These are phyloP conservation scores for Amanita polypyramis DNA, from an alignment of 768 basidiomycete species.

Conservation along the genomic window DNA sequence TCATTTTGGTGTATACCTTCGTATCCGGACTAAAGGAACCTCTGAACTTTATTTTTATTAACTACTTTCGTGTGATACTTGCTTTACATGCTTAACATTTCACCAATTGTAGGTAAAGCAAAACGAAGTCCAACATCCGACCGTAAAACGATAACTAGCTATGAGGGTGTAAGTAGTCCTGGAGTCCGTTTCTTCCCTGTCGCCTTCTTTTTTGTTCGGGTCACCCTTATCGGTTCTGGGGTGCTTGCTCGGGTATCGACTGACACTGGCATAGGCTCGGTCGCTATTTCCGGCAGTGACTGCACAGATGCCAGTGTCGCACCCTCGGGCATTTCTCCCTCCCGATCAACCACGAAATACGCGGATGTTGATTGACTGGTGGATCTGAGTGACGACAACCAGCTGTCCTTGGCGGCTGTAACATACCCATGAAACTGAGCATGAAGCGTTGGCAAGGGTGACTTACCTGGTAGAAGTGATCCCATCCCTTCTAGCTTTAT, in stretches of 20 bases:
- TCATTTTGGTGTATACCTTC: neutral
- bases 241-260: slow-evolving; percentile 38
- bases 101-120: neutral
- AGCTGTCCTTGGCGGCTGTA: slow-evolving; percentile 21
- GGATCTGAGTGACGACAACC: slow-evolving; percentile 35
- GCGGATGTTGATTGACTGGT: slow-evolving; percentile 28
- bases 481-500: slow-evolving; percentile 73
- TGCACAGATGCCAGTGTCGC: slow-evolving; percentile 9
- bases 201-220: slow-evolving; percentile 56
- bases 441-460: neutral
- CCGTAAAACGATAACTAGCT: neutral
- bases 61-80: neutral
- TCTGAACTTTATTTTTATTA: neutral
- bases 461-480: slow-evolving; percentile 25
- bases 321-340: slow-evolving; percentile 80
- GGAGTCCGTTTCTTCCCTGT: slow-evolving; percentile 54
- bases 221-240: slow-evolving; percentile 68
- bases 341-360: slow-evolving; percentile 58
- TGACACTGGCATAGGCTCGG: slow-evolving; percentile 22
- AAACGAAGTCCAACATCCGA: neutral
- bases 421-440: neutral
- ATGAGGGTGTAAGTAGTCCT: slow-evolving; percentile 3
- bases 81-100: no score
- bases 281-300: slow-evolving; percentile 17
- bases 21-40: neutral